Evolutionary conservation across 2,329 filamentous ascomycete species (phyloP).

Genomic region (Clonostachys solani): DNA sequence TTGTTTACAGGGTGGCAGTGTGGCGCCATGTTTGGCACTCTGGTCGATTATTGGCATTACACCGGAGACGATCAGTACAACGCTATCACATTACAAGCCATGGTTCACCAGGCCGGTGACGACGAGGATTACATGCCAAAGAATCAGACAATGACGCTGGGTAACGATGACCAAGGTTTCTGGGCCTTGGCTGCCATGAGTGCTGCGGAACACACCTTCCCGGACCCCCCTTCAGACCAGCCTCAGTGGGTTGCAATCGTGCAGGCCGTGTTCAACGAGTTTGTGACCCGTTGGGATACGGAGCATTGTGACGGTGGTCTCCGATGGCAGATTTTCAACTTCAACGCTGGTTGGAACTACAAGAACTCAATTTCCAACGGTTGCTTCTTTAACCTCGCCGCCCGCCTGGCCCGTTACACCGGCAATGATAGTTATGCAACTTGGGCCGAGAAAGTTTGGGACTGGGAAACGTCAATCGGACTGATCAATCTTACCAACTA

Average conservation of each 20-base stretch:
- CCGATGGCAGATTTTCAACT: slow-evolving; percentile 81
- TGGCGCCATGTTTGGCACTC: slow-evolving; percentile 64
- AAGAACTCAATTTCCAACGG: slow-evolving; percentile 68
- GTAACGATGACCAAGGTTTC: slow-evolving; percentile 78
- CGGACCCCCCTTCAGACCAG: slow-evolving; percentile 56
- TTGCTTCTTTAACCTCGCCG: slow-evolving; percentile 64
- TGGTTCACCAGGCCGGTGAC: slow-evolving; percentile 57
- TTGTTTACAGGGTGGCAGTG: slow-evolving; percentile 59
- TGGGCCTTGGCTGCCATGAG: slow-evolving; percentile 82
- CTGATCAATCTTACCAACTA: slow-evolving; percentile 49
- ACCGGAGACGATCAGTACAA: slow-evolving; percentile 66
- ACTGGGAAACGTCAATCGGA: slow-evolving; percentile 53
- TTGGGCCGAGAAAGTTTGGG: slow-evolving; percentile 69
- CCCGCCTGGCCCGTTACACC: slow-evolving; percentile 74
- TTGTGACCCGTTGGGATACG: slow-evolving; percentile 66
- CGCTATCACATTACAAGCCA: slow-evolving; percentile 49
- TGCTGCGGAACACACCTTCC: slow-evolving; percentile 73
- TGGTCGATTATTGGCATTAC: slow-evolving; percentile 70
- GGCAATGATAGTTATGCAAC: slow-evolving; percentile 73
- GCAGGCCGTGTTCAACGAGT: slow-evolving; percentile 78
- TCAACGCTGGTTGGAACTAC: slow-evolving; percentile 68
- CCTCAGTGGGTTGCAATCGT: slow-evolving; percentile 74
- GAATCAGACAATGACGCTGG: slow-evolving; percentile 58
- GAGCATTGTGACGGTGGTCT: slow-evolving; percentile 66
- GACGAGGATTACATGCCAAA: slow-evolving; percentile 60